A percentile compares a stretch with the other conserved stretches of the same genome.
Conservation (phyloP, 495 filamentous ascomycete genomes). For the Apodospora peruviana region DNA sequence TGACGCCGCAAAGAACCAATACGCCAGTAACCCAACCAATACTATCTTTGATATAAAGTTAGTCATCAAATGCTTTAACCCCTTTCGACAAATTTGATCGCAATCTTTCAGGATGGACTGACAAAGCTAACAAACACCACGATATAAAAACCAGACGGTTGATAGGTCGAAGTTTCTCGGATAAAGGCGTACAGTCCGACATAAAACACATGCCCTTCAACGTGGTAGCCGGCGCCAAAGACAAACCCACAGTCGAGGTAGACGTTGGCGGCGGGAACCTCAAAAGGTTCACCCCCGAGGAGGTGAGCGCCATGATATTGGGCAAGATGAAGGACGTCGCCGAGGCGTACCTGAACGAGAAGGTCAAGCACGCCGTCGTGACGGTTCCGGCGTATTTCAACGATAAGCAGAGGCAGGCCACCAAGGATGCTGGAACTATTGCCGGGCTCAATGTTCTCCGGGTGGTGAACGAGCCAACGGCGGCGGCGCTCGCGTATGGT, state of each 20-base stretch:
- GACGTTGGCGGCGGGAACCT: constrained; percentile 57
- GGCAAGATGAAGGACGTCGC: constrained; percentile 95
- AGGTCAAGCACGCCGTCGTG: constrained; percentile 88
- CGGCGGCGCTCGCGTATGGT: constrained; percentile 78
- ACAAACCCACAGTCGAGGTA: constrained; percentile 72
- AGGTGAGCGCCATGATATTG: constrained; percentile 77
- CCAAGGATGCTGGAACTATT: constrained; percentile 88
- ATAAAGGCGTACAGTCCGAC: constrained; percentile 74
- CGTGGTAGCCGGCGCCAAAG: constrained; percentile 61
- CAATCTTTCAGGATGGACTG: background rate
- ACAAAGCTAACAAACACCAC: background rate
- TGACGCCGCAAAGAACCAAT: constrained; percentile 98
- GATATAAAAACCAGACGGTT: constrained; percentile 68
- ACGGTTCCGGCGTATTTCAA: constrained; percentile 97
- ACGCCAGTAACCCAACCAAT: constrained; percentile 95
- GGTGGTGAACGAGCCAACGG: constrained; percentile 87
- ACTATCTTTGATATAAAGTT: constrained; percentile 96
- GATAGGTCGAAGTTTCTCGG: constrained; percentile 77
- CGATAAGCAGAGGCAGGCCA: constrained; percentile 90
- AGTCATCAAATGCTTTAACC: background rate
- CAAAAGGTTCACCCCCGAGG: constrained; percentile 74
- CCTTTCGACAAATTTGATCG: background rate
- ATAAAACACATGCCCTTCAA: constrained; percentile 84
- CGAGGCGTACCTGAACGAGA: constrained; percentile 79
- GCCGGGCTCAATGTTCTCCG: constrained; percentile 88